These are phyloP conservation scores for Neltuma alba DNA, from an alignment of 306 rosid genomes.

Conservation along the genomic window DNA sequence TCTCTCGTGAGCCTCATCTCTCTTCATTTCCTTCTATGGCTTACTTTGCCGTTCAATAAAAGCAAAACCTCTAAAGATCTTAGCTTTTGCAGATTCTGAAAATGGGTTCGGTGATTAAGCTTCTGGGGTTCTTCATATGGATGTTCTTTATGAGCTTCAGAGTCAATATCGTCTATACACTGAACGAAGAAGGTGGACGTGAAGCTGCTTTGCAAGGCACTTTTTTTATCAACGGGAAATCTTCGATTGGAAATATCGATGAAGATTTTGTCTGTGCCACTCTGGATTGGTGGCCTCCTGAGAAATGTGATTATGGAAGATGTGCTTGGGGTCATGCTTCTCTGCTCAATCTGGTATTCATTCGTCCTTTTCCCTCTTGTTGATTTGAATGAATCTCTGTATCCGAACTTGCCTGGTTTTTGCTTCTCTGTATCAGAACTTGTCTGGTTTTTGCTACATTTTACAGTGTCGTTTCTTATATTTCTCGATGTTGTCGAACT, in stretches of 20 bases:
- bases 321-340: slow-evolving; percentile 93
- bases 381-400: slow-evolving; percentile 29
- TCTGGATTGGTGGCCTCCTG: slow-evolving; percentile 99
- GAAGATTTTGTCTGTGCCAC: slow-evolving; percentile 91
- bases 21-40: slow-evolving; percentile 18
- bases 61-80: slow-evolving; percentile 39
- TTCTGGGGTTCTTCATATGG: slow-evolving; percentile 56
- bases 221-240: slow-evolving; percentile 59
- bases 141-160: slow-evolving; percentile 45
- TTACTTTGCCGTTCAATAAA: slow-evolving; percentile 23
- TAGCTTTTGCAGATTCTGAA: slow-evolving; percentile 33
- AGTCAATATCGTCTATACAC: slow-evolving; percentile 38
- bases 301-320: slow-evolving; percentile 89
- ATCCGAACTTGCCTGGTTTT: background rate
- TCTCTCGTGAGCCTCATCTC: background rate
- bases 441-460: background rate
- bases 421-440: background rate
- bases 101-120: slow-evolving; percentile 64
- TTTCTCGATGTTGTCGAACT: slow-evolving; percentile 18
- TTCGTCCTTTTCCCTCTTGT: slow-evolving; percentile 1
- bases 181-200: slow-evolving; percentile 31
- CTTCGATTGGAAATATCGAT: slow-evolving; percentile 65
- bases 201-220: slow-evolving; percentile 48
- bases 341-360: slow-evolving; percentile 85
- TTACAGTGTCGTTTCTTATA: background rate